Percentiles rank a stretch among this genome's conserved stretches.
These are phyloP conservation scores for Mortierella sp. DNA, from an alignment of 371 early-diverging fungal genomes.

Conservation along the genomic window DNA sequence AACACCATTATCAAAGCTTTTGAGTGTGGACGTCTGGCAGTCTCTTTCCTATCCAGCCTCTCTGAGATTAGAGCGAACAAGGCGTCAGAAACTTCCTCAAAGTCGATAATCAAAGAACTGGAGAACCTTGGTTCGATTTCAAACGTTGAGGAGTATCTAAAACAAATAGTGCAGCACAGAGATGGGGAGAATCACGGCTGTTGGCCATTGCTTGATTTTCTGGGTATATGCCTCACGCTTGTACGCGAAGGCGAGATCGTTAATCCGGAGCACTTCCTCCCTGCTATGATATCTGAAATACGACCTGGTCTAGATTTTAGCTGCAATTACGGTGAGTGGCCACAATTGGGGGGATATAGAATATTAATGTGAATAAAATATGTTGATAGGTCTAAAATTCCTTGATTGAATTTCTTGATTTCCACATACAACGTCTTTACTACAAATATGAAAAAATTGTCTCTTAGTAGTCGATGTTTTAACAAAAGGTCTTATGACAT, in stretches of 20 bases:
- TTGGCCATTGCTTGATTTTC: constrained; percentile 23
- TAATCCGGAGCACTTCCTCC: constrained; percentile 8
- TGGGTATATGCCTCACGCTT: constrained; percentile 2
- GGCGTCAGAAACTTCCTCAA: too few relatives aligned
- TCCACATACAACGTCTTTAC: too few relatives aligned
- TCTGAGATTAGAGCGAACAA: too few relatives aligned
- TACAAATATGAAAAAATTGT: too few relatives aligned
- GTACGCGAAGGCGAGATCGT: background rate
- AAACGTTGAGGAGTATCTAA: constrained; percentile 12
- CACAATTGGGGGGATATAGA: too few relatives aligned
- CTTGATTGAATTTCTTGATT: too few relatives aligned
- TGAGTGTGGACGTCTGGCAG: too few relatives aligned
- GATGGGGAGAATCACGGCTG: background rate
- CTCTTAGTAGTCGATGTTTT: too few relatives aligned
- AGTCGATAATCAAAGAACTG: constrained; percentile 12
- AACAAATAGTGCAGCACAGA: background rate
- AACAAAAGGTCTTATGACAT: background rate
- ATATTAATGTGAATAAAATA: too few relatives aligned
- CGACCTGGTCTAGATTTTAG: constrained; percentile 10
- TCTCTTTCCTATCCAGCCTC: too few relatives aligned
- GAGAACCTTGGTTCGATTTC: constrained; percentile 5
- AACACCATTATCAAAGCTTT: background rate
- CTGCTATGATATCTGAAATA: constrained; percentile 7
- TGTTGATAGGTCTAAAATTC: too few relatives aligned
- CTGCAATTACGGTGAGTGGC: background rate